phyloP scores from a whole-genome alignment of 352 stramenopile genomes.

The Phytophthora sp. region DNA sequence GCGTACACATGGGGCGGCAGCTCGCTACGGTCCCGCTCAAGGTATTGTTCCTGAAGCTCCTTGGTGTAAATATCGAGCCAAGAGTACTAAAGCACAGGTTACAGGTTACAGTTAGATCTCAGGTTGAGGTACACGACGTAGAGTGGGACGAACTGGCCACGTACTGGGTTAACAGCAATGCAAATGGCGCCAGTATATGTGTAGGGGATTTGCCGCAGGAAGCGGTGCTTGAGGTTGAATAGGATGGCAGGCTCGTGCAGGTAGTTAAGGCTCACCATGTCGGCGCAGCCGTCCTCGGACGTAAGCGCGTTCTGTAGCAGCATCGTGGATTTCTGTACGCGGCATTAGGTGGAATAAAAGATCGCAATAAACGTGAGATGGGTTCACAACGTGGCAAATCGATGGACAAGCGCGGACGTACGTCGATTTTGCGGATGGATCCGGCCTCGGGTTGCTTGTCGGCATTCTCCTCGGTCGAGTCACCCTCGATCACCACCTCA shows the following conservation, averaged over 20 bases:
- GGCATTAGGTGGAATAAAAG: constrained; percentile 2
- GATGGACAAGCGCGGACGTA: constrained; percentile 21
- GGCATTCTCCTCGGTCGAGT: constrained; percentile 69
- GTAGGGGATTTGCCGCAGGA: constrained; percentile 92
- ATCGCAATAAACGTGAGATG: constrained; percentile 13
- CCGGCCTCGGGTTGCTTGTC: constrained; percentile 67
- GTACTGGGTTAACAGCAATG: constrained; percentile 97
- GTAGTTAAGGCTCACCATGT: constrained; percentile 91
- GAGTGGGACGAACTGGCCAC: constrained; percentile 30
- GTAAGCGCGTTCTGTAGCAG: constrained; percentile 75
- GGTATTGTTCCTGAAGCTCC: constrained; percentile 81
- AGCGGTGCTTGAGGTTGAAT: constrained; percentile 91
- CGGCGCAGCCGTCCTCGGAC: constrained; percentile 63
- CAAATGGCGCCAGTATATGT: constrained; percentile 97
- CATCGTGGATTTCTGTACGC: constrained; percentile 72
- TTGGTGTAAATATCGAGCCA: constrained; percentile 92
- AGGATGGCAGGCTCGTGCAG: constrained; percentile 93
- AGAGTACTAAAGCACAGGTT: constrained; percentile 72
- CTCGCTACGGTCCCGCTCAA: constrained; percentile 70
- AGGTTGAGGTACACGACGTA: constrained; percentile 1
- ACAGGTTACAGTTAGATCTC: constrained; percentile 7
- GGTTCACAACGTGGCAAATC: constrained; percentile 4
- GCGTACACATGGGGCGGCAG: constrained; percentile 86
- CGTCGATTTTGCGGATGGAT: constrained; percentile 54
- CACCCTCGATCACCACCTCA: constrained; percentile 75